These are phyloP conservation scores for Rhypophila decipiens DNA, from an alignment of 495 filamentous ascomycete genomes.

Conservation along the genomic window DNA sequence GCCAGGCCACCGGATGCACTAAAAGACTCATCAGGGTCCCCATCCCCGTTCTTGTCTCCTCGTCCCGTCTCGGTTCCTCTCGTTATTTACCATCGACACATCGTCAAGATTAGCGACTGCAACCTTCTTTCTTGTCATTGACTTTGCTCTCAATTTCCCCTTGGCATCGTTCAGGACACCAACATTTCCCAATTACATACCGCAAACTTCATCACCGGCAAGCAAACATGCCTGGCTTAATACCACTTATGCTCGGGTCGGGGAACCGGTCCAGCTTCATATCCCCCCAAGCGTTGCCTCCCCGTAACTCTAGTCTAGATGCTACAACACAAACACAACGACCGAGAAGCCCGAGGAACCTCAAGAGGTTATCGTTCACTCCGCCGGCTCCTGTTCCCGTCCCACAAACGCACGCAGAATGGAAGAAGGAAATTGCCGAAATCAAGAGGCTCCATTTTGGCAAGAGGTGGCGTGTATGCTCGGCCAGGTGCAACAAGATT, in stretches of 20 bases:
- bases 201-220: background rate
- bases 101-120: background rate
- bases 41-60: conserved; percentile 3
- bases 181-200: too few species aligned
- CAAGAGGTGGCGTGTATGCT: conserved; percentile 40
- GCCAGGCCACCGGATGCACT: conserved; percentile 1
- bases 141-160: too few species aligned
- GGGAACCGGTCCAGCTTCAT: conserved; percentile 19
- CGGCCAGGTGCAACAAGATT: conserved; percentile 39
- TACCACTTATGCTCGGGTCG: conserved; percentile 26
- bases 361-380: conserved; percentile 17
- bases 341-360: conserved; percentile 2
- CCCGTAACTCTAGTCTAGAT: conserved; percentile 9
- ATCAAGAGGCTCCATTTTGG: conserved; percentile 40
- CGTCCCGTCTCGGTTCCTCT: background rate
- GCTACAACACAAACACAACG: conserved; percentile 3
- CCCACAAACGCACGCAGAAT: conserved; percentile 30
- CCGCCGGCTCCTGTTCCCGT: conserved; percentile 12
- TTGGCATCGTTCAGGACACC: too few species aligned
- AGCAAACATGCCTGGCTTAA: conserved; percentile 16
- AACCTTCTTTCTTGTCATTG: background rate
- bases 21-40: conserved; percentile 5
- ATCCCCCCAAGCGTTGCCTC: conserved; percentile 2
- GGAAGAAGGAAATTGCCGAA: conserved; percentile 37
- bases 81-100: conserved; percentile 2